Base-by-base conservation (phyloP, 805 yeast genomes). In the Debaryomyces maramus region DNA sequence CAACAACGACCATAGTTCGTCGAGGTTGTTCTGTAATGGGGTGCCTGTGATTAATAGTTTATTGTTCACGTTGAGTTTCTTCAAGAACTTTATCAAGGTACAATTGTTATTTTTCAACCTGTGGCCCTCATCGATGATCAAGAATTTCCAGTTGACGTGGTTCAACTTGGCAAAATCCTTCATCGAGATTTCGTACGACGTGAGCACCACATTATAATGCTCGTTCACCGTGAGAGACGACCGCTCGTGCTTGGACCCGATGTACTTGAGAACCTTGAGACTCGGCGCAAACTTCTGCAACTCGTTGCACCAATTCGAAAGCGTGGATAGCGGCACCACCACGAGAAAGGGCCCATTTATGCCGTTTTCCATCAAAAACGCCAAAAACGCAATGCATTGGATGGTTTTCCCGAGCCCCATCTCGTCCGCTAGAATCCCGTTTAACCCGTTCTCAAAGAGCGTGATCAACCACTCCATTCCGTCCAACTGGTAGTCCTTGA, bases 391-490 rank as follows among this genome's bases (percentile, higher is more conserved):
- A 40, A 91, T 88, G 31, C 93, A 83, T 60, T 93, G 96, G 6
- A 91, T 61, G 0, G 99, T 93, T 58, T 91, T 91, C 1, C 99
- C 99, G 18, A 91, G 67, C 0, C 98, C 98, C 99, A 91, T 91
- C 60, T 91, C 98, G 64, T 93, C 98, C 0, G 98, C 98, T 15
- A 93, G 66, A 24, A 93, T 90, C 2, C 98, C 99, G 60, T 91
- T 91, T 20, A 91, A 69, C 0, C 98, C 99, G 61, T 91, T 93
- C 56, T 90, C 95, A 58, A 85, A 93, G 18, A 91, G 64, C 0
- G 96, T 84, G 10, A 83, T 76, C 30, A 93, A 65, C 98, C 98
- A 91, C 47, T 88, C 89, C 41, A 91, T 73, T 1, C 98, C 99
- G 40, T 85, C 89, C 14, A 88, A 60, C 61, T 91, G 99, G 56